These are phyloP conservation scores for Rasamsonia emersonii DNA, from an alignment of 2,329 filamentous ascomycete genomes.

Conservation along the genomic window DNA sequence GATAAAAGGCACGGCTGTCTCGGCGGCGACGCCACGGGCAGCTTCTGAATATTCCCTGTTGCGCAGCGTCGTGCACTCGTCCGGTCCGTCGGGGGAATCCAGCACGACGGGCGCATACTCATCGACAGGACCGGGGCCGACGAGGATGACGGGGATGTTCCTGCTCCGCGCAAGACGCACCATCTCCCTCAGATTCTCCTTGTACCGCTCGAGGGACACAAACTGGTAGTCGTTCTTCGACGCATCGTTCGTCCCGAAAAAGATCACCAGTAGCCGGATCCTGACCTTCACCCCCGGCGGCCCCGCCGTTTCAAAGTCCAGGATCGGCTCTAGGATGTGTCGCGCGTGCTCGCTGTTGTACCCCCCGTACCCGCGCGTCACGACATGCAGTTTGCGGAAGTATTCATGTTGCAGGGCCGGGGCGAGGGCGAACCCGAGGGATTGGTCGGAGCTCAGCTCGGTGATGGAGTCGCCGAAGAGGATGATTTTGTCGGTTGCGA, in stretches of 20 bases:
- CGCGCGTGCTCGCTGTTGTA: conserved; percentile 2
- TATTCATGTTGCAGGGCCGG: conserved; percentile 4
- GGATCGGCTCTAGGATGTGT: conserved; percentile 1
- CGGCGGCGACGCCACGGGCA: not conserved
- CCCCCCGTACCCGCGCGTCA: conserved; percentile 1
- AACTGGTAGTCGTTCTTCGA: not conserved
- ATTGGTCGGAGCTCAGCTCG: not conserved
- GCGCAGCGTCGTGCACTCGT: not conserved
- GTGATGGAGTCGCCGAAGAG: conserved; percentile 2
- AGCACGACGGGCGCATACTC: not conserved
- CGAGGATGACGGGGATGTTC: conserved; percentile 1
- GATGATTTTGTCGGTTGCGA: not conserved
- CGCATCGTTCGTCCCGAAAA: conserved; percentile 2
- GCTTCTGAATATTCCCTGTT: not conserved
- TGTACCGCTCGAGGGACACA: not conserved
- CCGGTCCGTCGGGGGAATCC: not conserved
- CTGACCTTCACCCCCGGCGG: too few species aligned
- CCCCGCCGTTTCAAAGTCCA: conserved; percentile 1
- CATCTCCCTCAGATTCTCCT: conserved; percentile 1
- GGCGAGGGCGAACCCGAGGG: not conserved
- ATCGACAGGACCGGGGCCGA: not conserved
- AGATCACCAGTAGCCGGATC: not conserved
- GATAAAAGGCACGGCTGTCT: not conserved
- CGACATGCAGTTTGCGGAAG: conserved; percentile 1
- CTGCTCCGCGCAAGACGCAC: not conserved